A percentile compares a stretch with the other conserved stretches of the same genome.
These are phyloP conservation scores for Radiomyces spectabilis DNA, from an alignment of 192 early-diverging fungal genomes.

Conservation along the genomic window DNA sequence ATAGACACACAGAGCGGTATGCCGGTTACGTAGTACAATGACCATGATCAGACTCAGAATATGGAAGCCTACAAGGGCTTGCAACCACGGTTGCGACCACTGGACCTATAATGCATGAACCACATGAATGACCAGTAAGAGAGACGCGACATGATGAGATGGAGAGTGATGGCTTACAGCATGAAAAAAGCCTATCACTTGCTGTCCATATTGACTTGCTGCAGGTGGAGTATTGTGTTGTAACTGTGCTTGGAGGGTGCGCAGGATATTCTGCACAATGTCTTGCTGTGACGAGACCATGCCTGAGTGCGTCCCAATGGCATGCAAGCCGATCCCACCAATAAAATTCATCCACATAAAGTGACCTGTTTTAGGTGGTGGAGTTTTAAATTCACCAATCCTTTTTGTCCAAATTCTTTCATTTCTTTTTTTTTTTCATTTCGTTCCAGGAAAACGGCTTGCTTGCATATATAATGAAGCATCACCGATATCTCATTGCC, in stretches of 20 bases:
- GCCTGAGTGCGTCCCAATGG: too few species aligned
- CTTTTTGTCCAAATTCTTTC: neutral
- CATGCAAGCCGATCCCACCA: too few species aligned
- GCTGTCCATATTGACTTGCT: neutral
- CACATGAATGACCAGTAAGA: too few species aligned
- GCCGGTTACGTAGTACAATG: slow-evolving; percentile 30
- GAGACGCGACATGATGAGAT: neutral
- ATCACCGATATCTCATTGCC: slow-evolving; percentile 10
- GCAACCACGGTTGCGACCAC: slow-evolving; percentile 44
- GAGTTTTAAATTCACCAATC: too few species aligned
- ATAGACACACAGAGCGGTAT: slow-evolving; percentile 27
- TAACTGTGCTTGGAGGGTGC: too few species aligned
- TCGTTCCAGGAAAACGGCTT: too few species aligned
- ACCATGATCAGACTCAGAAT: slow-evolving; percentile 25
- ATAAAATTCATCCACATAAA: too few species aligned
- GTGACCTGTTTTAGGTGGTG: too few species aligned
- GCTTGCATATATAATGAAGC: slow-evolving; percentile 10
- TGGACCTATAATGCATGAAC: slow-evolving; percentile 43
- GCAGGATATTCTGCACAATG: too few species aligned
- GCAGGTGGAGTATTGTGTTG: too few species aligned
- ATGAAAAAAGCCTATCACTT: neutral
- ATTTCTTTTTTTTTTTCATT: slow-evolving; percentile 2
- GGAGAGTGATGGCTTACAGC: neutral
- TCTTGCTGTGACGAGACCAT: too few species aligned
- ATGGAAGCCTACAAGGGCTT: slow-evolving; percentile 31